phyloP scores from a whole-genome alignment of 176 grass and related monocot species.

The Miscanthus lutarioriparius region DNA sequence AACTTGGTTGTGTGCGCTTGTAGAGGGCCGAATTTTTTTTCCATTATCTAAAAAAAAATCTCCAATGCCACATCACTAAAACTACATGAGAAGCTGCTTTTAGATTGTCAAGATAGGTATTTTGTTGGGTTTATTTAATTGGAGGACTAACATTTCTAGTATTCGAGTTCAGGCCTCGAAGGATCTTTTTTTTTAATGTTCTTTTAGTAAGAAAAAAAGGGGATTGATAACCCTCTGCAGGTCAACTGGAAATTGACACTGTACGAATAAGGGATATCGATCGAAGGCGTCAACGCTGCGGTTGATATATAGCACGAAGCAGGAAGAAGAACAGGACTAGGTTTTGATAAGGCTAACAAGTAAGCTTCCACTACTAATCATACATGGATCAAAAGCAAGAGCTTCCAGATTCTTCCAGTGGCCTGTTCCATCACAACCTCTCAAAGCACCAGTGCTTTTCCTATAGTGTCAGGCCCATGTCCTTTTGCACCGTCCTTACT shows the following conservation, averaged over 20 bases:
- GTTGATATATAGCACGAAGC: no score
- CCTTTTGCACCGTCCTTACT: neutral
- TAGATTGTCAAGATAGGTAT: no score
- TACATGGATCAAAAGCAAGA: slow-evolving; percentile 23
- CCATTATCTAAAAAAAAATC: no score
- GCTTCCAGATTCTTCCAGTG: slow-evolving; percentile 7
- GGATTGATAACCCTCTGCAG: neutral
- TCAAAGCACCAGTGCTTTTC: no score
- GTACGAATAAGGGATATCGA: neutral
- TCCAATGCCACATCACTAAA: neutral
- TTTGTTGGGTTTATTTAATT: no score
- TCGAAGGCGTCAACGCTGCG: no score
- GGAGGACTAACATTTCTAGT: neutral
- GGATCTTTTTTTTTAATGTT: no score
- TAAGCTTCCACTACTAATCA: slow-evolving; percentile 11
- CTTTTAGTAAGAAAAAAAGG: neutral
- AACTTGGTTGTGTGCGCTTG: no score
- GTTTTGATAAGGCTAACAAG: neutral
- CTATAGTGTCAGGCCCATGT: neutral
- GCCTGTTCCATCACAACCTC: neutral
- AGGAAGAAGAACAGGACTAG: slow-evolving; percentile 12
- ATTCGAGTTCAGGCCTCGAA: neutral
- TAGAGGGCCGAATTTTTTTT: no score
- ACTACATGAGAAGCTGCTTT: neutral
- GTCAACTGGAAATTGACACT: neutral